Evolutionary conservation across 306 rosid genomes (phyloP).

Genomic region (Castanea mollissima): DNA sequence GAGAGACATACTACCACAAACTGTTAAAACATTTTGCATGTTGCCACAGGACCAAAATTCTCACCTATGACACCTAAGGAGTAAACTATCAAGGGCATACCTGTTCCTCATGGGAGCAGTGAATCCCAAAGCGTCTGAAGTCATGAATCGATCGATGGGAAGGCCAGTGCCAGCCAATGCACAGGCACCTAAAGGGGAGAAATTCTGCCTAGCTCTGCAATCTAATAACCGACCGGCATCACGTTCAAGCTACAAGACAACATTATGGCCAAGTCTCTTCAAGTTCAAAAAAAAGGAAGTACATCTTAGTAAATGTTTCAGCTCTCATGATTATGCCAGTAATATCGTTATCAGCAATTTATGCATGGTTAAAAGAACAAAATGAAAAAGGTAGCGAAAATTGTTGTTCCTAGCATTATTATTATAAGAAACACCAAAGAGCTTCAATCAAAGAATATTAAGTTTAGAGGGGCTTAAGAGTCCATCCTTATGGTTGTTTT

Average conservation of each 20-base stretch:
- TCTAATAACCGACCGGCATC: conserved; percentile 84
- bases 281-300: neutral
- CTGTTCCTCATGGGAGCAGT: conserved; percentile 92
- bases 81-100: conserved; percentile 35
- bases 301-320: neutral
- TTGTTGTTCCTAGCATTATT: too few relatives aligned
- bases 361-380: too few relatives aligned
- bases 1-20: neutral
- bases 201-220: conserved; percentile 85
- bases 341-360: neutral
- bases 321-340: neutral
- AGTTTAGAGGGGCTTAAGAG: neutral
- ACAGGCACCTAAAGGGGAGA: conserved; percentile 91
- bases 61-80: neutral
- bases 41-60: neutral
- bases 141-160: conserved; percentile 97
- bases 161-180: conserved; percentile 99
- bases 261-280: neutral
- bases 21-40: neutral
- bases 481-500: neutral
- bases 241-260: conserved; percentile 78
- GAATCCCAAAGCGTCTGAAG: conserved; percentile 77
- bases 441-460: neutral
- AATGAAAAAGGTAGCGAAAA: too few relatives aligned
- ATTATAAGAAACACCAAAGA: neutral